Conservation (phyloP, 306 rosid genomes). For the Vachellia collinsii region DNA sequence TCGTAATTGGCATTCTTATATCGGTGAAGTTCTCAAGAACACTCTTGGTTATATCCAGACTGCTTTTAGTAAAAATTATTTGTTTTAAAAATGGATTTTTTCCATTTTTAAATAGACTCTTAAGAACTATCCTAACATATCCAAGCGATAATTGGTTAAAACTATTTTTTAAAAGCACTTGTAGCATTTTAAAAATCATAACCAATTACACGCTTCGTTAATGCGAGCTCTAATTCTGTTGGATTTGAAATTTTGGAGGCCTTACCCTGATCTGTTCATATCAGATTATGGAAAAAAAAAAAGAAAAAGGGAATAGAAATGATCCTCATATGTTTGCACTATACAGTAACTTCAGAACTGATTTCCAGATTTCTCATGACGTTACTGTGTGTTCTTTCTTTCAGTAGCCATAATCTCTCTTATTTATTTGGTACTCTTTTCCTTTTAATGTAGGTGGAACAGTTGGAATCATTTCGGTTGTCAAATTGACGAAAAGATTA, state of each 20-base stretch:
- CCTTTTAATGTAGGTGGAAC: conserved; percentile 70
- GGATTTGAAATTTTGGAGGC: not conserved
- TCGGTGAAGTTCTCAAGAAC: not conserved
- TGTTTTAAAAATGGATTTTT: too few species aligned
- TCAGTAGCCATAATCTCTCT: not conserved
- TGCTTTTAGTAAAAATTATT: too few species aligned
- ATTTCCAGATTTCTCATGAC: too few species aligned
- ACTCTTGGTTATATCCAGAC: too few species aligned
- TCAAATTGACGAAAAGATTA: conserved; percentile 68
- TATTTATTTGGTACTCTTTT: not conserved
- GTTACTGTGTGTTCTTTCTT: not conserved
- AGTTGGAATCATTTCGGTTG: conserved; percentile 94
- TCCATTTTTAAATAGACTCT: too few species aligned
- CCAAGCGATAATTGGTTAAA: too few species aligned
- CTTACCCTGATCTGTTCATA: not conserved
- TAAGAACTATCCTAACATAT: too few species aligned
- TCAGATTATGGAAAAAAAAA: not conserved
- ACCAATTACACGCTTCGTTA: not conserved
- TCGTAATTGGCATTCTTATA: not conserved
- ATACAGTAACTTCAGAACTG: too few species aligned
- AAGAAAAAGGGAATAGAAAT: too few species aligned
- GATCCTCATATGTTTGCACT: too few species aligned
- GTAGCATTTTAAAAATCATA: too few species aligned
- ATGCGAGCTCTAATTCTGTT: not conserved
- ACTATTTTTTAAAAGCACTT: not conserved